Base-by-base conservation (phyloP, 768 basidiomycete species). In the Leccinum imitatum region DNA sequence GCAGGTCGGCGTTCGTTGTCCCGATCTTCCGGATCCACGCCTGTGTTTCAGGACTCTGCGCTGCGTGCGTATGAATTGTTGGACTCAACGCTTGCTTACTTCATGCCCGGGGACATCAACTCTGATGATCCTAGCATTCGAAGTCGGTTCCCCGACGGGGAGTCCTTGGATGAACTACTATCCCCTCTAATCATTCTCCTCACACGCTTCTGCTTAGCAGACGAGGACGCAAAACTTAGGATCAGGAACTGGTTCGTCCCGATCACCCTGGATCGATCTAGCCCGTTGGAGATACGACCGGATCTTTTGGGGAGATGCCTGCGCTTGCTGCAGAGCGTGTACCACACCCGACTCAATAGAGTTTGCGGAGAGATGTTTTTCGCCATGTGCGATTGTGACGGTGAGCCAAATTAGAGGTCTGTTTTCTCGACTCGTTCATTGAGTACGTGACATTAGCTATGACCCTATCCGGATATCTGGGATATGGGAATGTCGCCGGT, bases 401-500 rank as follows among this genome's bases (percentile, higher is more conserved):
- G 87, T 87, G 66, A 61, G 75, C 62, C 14, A 10, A 50, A 51
- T 23, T 58, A 30, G 5, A 6, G 14, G n/a, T 21, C 10, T 52
- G 7, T 58, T 6, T 19, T 37, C 55, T 30, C 14, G 48, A 31
- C 52, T 46, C 44, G 44, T 46, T 21, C n/a, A 6, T 46, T 61
- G 50, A 61, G 11, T 44, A 4, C n/a, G 44, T 13, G 25, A 23
- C 19, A 21, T 52, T 68, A 87, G 93, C 90, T n/a, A 78, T 82
- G 6, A 83, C 80, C 0, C 77, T 98, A 15, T 84, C 85, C n/a
- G 82, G 85, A 4, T 83, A 90, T 48, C 82, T 97, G 55, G 96
- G 96, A 7, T 99, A 99, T 67, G 96, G 96, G 46, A 95, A 95
- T 70, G 93, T 95, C 46, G 93, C 95, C 0, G 97, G 97, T 1